Evolutionary conservation across 2,329 filamentous ascomycete species (phyloP).

Genomic region (Hyphodiscus sp.): DNA sequence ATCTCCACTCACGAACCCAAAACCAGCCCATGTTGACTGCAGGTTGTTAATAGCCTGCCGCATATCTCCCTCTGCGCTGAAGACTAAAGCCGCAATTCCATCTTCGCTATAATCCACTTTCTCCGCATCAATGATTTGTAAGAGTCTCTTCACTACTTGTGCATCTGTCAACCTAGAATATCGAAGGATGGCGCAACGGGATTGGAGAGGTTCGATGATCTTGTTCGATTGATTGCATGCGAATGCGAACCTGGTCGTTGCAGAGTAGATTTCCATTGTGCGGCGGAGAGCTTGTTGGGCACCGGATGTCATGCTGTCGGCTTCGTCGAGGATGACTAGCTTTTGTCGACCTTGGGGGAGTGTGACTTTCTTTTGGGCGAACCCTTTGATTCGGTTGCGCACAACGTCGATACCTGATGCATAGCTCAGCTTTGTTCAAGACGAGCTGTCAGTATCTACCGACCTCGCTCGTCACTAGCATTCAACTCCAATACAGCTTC

Average conservation of each 20-base stretch:
- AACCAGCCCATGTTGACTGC: conserved; percentile 87
- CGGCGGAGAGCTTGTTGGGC: conserved; percentile 90
- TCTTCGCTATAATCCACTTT: conserved; percentile 88
- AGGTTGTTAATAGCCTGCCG: conserved; percentile 98
- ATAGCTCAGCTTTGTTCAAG: conserved; percentile 1
- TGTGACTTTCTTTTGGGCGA: conserved; percentile 98
- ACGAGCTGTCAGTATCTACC: neutral
- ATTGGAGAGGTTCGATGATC: conserved; percentile 98
- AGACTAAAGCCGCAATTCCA: conserved; percentile 90
- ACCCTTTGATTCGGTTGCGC: conserved; percentile 93
- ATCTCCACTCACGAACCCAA: conserved; percentile 94
- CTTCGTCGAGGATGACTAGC: conserved; percentile 94
- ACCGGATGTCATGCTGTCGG: conserved; percentile 95
- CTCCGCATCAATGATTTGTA: conserved; percentile 91
- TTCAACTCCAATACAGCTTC: conserved; percentile 96
- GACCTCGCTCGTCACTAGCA: conserved; percentile 87
- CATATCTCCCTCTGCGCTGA: conserved; percentile 98
- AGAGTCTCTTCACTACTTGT: conserved; percentile 82
- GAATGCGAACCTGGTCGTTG: conserved; percentile 94
- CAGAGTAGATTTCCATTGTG: conserved; percentile 98
- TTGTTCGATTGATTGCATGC: conserved; percentile 99
- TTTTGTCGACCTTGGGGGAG: conserved; percentile 87
- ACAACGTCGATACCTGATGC: conserved; percentile 84
- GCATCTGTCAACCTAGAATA: conserved; percentile 89
- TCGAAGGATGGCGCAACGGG: conserved; percentile 88